Evolutionary conservation across 2,329 filamentous ascomycete genomes (phyloP), one percentile per base, ranked within the genome.

Genomic region (Cryphonectria parasitica): DNA sequence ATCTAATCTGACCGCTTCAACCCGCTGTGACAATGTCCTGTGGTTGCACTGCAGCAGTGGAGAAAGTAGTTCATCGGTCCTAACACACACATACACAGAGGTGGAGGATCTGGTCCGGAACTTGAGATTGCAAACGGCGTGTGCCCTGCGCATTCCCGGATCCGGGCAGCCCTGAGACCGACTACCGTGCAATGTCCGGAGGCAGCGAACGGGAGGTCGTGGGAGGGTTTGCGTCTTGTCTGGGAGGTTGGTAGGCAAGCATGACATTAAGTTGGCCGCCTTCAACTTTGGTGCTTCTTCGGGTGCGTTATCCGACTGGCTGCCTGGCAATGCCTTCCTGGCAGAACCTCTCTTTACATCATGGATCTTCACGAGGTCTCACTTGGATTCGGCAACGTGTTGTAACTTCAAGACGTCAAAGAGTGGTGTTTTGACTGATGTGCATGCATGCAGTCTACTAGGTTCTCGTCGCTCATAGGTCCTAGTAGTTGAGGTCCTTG

Each of bases 121-220:
- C 17, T 19, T 52, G 25, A 10, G 43, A 45, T 64, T 64, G 63
- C 63, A 64, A 64, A 64, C 43, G 43, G 63, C 43, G 41, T 34
- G 25, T 4, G 54, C 25, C 25, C 54, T 31, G 54, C 28, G 58
- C 41, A 25, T 22, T 43, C 28, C 39, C 63, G 41, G 63, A 45
- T 45, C 43, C 39, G n/a, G 63, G 7, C 28, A 49, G 41, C 8
- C 22, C 41, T 22, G 25, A 49, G 43, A 52, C 63, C 43, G 63
- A 52, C 39, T 52, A 28, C 63, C 62, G 62, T n/a, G 41, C 17
- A 25, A 31, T 25, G 1, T 31, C 54, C 25, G 25, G 54, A 13
- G 54, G 6, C 45, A 49, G 45, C 45, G 13, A 58, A 13, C 11
- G 54, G 25, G 54, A 58, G 36, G 36, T 4, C 5, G 36, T 10